phyloP scores from a whole-genome alignment of 2,329 filamentous ascomycete genomes.

The Fusarium lateritium region DNA sequence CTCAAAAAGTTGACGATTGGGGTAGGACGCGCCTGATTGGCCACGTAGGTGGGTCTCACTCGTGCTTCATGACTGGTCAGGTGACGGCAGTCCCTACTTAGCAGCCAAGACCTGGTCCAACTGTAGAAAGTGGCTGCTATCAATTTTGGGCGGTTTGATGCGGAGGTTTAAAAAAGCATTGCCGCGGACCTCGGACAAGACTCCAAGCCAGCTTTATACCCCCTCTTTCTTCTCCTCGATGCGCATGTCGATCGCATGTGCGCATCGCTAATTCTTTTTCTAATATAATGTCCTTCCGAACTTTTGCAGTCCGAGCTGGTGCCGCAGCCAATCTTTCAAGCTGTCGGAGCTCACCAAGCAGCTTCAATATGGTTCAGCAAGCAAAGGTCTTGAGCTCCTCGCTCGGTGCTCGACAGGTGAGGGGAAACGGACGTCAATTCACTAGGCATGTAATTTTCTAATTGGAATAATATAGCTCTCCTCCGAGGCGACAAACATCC shows the following conservation, averaged over 20 bases:
- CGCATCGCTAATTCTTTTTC: conserved; percentile 57
- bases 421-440: not conserved
- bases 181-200: conserved; percentile 47
- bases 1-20: conserved; percentile 52
- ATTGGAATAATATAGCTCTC: conserved; percentile 52
- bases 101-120: conserved; percentile 7
- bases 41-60: not conserved
- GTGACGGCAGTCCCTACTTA: conserved; percentile 35
- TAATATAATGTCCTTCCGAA: conserved; percentile 69
- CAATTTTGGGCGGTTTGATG: conserved; percentile 48
- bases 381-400: conserved; percentile 78
- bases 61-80: conserved; percentile 32
- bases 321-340: conserved; percentile 63
- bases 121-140: conserved; percentile 42
- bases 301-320: conserved; percentile 68
- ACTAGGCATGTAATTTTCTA: conserved; percentile 3
- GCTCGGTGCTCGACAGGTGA: conserved; percentile 58
- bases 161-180: conserved; percentile 54
- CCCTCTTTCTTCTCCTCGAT: conserved; percentile 52
- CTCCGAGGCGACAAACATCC: conserved; percentile 57
- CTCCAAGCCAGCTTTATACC: conserved; percentile 32
- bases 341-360: conserved; percentile 59
- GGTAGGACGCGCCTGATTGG: conserved; percentile 49
- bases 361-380: conserved; percentile 81
- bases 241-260: conserved; percentile 52